These are phyloP conservation scores for Boletus barrowsii DNA, from an alignment of 768 basidiomycete genomes.

Conservation along the genomic window DNA sequence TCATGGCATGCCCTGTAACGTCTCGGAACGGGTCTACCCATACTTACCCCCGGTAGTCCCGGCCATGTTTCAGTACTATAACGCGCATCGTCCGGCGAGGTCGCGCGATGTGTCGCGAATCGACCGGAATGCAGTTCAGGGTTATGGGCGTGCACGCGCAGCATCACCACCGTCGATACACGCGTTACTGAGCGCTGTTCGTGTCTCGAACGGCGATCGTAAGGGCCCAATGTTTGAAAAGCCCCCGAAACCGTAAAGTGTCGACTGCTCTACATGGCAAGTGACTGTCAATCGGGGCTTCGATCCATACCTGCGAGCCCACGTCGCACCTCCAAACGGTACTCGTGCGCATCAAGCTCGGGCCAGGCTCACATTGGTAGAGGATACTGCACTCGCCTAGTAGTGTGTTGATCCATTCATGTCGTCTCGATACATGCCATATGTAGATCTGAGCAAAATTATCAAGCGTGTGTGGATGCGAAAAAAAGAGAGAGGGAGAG, in stretches of 20 bases:
- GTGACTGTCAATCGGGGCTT: too few relatives aligned
- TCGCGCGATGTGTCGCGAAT: neutral
- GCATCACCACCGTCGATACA: too few relatives aligned
- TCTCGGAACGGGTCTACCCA: neutral
- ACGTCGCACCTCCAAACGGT: conserved; percentile 1
- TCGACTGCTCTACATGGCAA: too few relatives aligned
- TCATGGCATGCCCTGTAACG: neutral
- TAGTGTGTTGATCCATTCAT: conserved; percentile 5
- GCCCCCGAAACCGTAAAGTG: too few relatives aligned
- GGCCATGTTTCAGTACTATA: conserved; percentile 1
- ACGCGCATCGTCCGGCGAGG: neutral
- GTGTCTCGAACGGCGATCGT: too few relatives aligned
- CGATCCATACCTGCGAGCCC: neutral
- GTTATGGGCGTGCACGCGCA: neutral
- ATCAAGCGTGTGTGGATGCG: neutral
- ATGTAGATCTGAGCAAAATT: conserved; percentile 23
- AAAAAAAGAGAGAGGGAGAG: neutral
- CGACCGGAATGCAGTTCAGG: too few relatives aligned
- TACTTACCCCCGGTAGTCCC: neutral
- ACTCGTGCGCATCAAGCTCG: neutral
- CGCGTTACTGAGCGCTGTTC: too few relatives aligned
- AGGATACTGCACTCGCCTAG: conserved; percentile 1
- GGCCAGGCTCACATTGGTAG: neutral
- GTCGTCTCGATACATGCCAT: conserved; percentile 10
- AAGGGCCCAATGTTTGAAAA: too few relatives aligned